Percentiles rank a stretch among this genome's conserved stretches.
These are phyloP conservation scores for Cucurbitaria berberidis DNA, from an alignment of 2,329 filamentous ascomycete species.

Conservation along the genomic window DNA sequence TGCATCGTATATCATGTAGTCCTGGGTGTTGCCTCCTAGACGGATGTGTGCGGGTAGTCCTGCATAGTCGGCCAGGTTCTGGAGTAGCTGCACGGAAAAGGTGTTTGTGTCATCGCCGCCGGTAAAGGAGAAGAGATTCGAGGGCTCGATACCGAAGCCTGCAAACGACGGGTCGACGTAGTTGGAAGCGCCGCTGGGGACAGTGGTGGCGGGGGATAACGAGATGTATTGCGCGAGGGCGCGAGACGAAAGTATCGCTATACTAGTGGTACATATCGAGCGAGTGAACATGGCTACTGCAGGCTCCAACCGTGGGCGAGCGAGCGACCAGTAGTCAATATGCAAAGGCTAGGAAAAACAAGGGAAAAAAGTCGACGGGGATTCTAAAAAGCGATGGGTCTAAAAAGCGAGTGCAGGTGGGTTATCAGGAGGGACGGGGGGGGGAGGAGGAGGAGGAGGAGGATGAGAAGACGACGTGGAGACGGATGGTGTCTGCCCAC, in stretches of 20 bases:
- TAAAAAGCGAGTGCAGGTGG: not conserved
- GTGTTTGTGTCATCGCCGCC: constrained; percentile 52
- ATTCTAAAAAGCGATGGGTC: not conserved
- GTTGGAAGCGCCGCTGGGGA: constrained; percentile 39
- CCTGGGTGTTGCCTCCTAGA: constrained; percentile 59
- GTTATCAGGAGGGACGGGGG: not conserved
- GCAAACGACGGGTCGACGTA: constrained; percentile 54
- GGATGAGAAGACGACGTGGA: too few relatives aligned
- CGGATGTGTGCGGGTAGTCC: constrained; percentile 58
- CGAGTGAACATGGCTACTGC: constrained; percentile 23
- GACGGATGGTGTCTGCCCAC: too few relatives aligned
- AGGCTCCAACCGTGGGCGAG: not conserved
- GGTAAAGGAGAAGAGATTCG: constrained; percentile 60
- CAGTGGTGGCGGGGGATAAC: constrained; percentile 37
- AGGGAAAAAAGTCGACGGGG: not conserved
- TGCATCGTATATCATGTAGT: constrained; percentile 56
- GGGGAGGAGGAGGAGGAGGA: not conserved
- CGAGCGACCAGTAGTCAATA: not conserved
- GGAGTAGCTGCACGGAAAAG: constrained; percentile 56
- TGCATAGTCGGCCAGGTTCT: constrained; percentile 57
- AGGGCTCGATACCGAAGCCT: constrained; percentile 60
- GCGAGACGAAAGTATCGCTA: constrained; percentile 24
- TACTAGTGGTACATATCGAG: constrained; percentile 23
- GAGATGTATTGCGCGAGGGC: constrained; percentile 42
- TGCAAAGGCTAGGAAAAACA: not conserved